phyloP scores from a whole-genome alignment of 306 rosid genomes.

The Ammopiptanthus mongolicus region DNA sequence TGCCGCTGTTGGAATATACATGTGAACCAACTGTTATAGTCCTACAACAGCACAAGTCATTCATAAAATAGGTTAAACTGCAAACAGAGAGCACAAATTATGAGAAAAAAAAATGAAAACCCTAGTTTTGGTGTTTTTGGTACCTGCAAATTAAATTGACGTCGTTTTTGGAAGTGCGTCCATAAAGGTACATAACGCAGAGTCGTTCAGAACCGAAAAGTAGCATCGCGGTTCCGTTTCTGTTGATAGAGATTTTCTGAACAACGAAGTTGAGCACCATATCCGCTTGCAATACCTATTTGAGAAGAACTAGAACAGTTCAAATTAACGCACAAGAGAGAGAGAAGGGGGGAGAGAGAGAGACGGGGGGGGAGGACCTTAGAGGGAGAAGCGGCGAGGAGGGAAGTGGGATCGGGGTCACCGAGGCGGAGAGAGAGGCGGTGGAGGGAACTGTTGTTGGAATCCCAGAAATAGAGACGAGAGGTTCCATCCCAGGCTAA shows the following conservation, averaged over 20 bases:
- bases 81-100: neutral
- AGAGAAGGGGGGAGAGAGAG: neutral
- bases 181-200: constrained; percentile 73
- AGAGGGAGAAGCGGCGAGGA: constrained; percentile 77
- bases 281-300: constrained; percentile 73
- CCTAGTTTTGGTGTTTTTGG: too few relatives aligned
- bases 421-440: constrained; percentile 80
- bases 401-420: constrained; percentile 76
- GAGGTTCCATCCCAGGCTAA: constrained; percentile 81
- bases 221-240: constrained; percentile 67
- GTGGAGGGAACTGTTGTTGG: constrained; percentile 45
- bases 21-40: constrained; percentile 61
- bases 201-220: constrained; percentile 61
- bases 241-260: constrained; percentile 62
- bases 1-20: constrained; percentile 41
- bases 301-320: neutral
- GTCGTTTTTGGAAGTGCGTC: constrained; percentile 53
- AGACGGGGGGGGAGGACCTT: constrained; percentile 34
- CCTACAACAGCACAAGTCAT: constrained; percentile 33
- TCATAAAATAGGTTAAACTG: neutral
- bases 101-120: neutral
- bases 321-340: neutral
- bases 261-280: constrained; percentile 46
- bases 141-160: constrained; percentile 75
- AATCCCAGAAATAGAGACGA: constrained; percentile 87